Evolutionary conservation across 2,329 filamentous ascomycete genomes (phyloP).

Genomic region (Exophiala sideris): DNA sequence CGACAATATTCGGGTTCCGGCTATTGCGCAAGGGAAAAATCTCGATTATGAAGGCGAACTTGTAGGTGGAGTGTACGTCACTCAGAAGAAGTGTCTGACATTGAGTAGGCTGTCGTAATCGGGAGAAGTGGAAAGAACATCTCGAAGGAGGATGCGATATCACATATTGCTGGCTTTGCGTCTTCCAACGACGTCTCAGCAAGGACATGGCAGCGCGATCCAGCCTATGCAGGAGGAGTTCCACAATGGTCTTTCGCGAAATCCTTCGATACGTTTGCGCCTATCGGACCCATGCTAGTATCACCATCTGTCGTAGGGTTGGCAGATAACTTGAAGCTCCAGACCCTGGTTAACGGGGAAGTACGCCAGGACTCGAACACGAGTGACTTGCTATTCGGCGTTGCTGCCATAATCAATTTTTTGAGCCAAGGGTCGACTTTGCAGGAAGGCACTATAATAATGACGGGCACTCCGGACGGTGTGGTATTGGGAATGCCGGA

Average conservation of each 20-base stretch:
- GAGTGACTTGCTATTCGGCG: slow-evolving; percentile 36
- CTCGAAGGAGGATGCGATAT: slow-evolving; percentile 41
- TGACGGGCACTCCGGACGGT: slow-evolving; percentile 40
- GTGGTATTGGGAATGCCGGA: slow-evolving; percentile 39
- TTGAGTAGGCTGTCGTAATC: slow-evolving; percentile 42
- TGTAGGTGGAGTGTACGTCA: slow-evolving; percentile 18
- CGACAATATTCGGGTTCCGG: slow-evolving; percentile 35
- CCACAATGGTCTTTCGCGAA: slow-evolving; percentile 60
- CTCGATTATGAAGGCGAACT: slow-evolving; percentile 21
- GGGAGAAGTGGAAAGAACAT: slow-evolving; percentile 53
- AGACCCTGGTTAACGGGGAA: slow-evolving; percentile 34
- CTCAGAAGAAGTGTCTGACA: no score
- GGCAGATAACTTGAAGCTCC: slow-evolving; percentile 28
- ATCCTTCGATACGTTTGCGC: slow-evolving; percentile 56
- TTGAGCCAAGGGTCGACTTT: slow-evolving; percentile 37
- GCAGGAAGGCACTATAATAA: slow-evolving; percentile 35
- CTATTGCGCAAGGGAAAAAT: slow-evolving; percentile 38
- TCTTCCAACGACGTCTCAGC: slow-evolving; percentile 55
- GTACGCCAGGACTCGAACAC: slow-evolving; percentile 37
- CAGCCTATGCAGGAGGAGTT: slow-evolving; percentile 47
- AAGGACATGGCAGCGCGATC: slow-evolving; percentile 52
- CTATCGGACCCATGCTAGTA: slow-evolving; percentile 50
- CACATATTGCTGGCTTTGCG: slow-evolving; percentile 54
- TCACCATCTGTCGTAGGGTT: not conserved
- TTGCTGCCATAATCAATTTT: slow-evolving; percentile 34